Conservation (phyloP, 2,329 filamentous ascomycete species). For the Aaosphaeria pasadenensis region DNA sequence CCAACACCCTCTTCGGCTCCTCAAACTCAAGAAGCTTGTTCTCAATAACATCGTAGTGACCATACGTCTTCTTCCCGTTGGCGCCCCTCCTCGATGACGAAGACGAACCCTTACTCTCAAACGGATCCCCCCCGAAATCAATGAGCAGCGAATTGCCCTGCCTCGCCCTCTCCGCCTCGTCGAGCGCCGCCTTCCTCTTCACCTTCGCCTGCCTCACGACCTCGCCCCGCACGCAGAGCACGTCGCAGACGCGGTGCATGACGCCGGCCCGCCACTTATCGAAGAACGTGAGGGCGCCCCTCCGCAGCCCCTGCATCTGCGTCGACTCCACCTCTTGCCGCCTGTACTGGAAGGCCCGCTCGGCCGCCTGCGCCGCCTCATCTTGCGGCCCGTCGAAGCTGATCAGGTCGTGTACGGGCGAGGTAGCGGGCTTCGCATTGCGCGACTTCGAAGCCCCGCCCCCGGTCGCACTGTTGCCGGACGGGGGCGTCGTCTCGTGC, state of each 20-base stretch:
- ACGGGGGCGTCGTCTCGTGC: constrained; percentile 7
- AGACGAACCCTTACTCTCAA: constrained; percentile 4
- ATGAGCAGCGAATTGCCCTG: constrained; percentile 22
- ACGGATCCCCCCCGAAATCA: constrained; percentile 25
- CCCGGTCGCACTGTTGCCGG: not conserved
- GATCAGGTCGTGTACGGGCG: constrained; percentile 21
- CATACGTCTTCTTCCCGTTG: constrained; percentile 9
- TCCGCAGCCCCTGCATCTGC: constrained; percentile 63
- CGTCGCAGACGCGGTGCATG: constrained; percentile 66
- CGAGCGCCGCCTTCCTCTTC: constrained; percentile 17
- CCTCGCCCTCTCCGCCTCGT: constrained; percentile 15
- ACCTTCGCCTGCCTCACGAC: constrained; percentile 34
- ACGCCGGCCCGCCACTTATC: constrained; percentile 75
- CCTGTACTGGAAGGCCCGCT: constrained; percentile 25
- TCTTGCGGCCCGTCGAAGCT: constrained; percentile 27
- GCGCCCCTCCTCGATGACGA: not conserved
- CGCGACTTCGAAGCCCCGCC: not conserved
- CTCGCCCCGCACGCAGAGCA: constrained; percentile 41
- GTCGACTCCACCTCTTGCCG: constrained; percentile 49
- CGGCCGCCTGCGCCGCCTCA: constrained; percentile 14
- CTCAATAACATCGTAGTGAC: constrained; percentile 32
- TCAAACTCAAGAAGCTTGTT: constrained; percentile 34
- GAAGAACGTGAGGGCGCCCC: constrained; percentile 66
- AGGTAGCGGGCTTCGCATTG: constrained; percentile 6
- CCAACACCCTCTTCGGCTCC: constrained; percentile 55